Percentiles rank a stretch among this genome's conserved stretches.
Evolutionary conservation across 805 yeast species (phyloP).

Genomic region (Nakazawaea holstii): DNA sequence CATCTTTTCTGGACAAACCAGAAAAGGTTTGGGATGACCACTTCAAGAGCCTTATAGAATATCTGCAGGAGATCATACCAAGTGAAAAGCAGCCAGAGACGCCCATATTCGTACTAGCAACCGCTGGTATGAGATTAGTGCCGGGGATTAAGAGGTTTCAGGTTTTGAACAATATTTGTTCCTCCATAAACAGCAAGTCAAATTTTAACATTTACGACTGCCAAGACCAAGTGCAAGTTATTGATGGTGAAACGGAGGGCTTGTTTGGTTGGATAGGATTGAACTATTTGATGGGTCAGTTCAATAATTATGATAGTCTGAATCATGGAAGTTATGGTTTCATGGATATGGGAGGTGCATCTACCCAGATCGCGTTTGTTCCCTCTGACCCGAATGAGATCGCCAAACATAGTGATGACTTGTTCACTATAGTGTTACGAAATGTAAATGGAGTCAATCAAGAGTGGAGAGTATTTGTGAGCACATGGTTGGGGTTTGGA

Average conservation of each 20-base stretch:
- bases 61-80: conserved; percentile 73
- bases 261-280: conserved; percentile 93
- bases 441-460: conserved; percentile 66
- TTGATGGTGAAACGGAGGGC: conserved; percentile 95
- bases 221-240: conserved; percentile 68
- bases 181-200: conserved; percentile 44
- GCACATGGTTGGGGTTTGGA: conserved; percentile 97
- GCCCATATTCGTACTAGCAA: conserved; percentile 87
- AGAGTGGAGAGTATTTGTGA: conserved; percentile 83
- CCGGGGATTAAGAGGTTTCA: conserved; percentile 44
- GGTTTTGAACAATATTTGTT: conserved; percentile 60
- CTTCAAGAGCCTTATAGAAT: conserved; percentile 54
- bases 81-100: conserved; percentile 52
- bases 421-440: conserved; percentile 59
- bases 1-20: conserved; percentile 53
- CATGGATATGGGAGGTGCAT: conserved; percentile 99
- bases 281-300: conserved; percentile 71
- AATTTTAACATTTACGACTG: conserved; percentile 57
- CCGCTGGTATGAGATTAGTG: conserved; percentile 93
- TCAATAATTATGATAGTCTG: conserved; percentile 39
- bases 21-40: conserved; percentile 66
- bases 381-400: conserved; percentile 63
- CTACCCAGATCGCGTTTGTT: conserved; percentile 91
- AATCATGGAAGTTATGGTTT: conserved; percentile 65
- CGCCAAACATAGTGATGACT: conserved; percentile 63